A percentile compares a stretch with the other conserved stretches of the same genome.
phyloP scores from a whole-genome alignment of 2,329 filamentous ascomycete species.

The Reticulascus tulasneorum region DNA sequence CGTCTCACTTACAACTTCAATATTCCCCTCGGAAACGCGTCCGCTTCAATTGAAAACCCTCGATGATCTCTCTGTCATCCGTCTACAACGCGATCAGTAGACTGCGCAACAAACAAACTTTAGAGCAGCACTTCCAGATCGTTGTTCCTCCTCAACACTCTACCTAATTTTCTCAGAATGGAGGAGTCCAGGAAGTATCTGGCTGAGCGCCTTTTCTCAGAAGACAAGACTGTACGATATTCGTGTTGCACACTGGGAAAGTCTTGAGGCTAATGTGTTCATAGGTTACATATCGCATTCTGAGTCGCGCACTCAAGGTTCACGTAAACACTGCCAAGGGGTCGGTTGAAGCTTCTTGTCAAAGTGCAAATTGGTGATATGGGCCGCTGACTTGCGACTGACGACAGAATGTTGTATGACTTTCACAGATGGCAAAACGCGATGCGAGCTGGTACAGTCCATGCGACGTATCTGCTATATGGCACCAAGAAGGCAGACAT shows the following conservation, averaged over 20 bases:
- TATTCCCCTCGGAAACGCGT: too few species aligned
- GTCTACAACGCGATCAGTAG: too few species aligned
- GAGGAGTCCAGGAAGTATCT: constrained; percentile 68
- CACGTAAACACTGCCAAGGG: constrained; percentile 87
- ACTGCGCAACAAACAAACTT: too few species aligned
- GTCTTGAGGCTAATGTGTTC: constrained; percentile 10
- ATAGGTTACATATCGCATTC: constrained; percentile 80
- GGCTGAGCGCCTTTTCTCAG: constrained; percentile 70
- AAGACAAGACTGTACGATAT: constrained; percentile 63
- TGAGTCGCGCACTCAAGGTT: constrained; percentile 79
- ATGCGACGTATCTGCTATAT: constrained; percentile 88
- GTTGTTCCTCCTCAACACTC: not conserved
- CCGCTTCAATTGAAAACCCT: too few species aligned
- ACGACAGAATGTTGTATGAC: constrained; percentile 75
- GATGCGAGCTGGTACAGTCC: constrained; percentile 68
- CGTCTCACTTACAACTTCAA: too few species aligned
- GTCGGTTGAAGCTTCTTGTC: constrained; percentile 53
- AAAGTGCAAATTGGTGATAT: constrained; percentile 2
- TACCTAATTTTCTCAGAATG: constrained; percentile 31
- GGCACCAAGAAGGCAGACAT: constrained; percentile 54
- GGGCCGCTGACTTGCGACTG: constrained; percentile 44
- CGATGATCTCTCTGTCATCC: too few species aligned
- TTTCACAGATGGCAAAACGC: constrained; percentile 77
- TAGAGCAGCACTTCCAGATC: not conserved
- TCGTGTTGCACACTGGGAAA: constrained; percentile 1